Evolutionary conservation across 2,329 filamentous ascomycete genomes (phyloP), one percentile per base, ranked within the genome.

Genomic region (Conoideocrella luteorostrata): DNA sequence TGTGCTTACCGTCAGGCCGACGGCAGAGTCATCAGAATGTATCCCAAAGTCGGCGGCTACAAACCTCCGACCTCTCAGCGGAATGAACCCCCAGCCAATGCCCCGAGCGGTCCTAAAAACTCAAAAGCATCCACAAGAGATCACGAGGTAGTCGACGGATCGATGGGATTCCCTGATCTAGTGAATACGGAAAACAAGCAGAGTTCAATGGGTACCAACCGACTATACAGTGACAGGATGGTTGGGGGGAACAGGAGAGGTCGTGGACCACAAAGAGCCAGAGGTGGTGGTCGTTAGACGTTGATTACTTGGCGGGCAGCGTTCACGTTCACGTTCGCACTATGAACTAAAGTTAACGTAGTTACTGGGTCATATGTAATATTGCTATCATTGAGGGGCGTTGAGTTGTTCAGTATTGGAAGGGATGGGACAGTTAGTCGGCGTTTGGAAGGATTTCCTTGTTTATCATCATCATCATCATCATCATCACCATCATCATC

Each of bases 21-120:
- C 56, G 86, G 86, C 38, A 75, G 83, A 51, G 65, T 84, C 13
- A 74, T 91, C 43, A 78, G 85, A 58, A 84, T 91, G 30, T 89
- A 84, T 60, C 68, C 80, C 61, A 87, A 86, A 60, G 65, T 75
- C 4, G 72, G 72, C 47, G 68, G 66, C 47, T 62, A 62, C 50
- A 53, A 53, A 28, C 49, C 58, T 26, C 49, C 50, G 49, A 43
- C 48, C 50, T 43, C 56, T 51, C 37, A 61, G 49, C 49, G 60
- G 52, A 18, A 57, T 20, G 46, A 52, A 39, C 30, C 59, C 18
- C 52, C 56, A 47, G 54, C 51, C 54, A 64, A 56, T 58, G 61
- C 55, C 47, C 58, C 51, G 42, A 64, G 41, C 51, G 61, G 52
- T 33, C 56, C 60, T 32, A 62, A 60, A 28, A 46, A 52, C 23